Evolutionary conservation across 1,139 yeast genomes (phyloP), one percentile per base, ranked within the genome.

Genomic region (Yamadazyma spencermartinsiae): DNA sequence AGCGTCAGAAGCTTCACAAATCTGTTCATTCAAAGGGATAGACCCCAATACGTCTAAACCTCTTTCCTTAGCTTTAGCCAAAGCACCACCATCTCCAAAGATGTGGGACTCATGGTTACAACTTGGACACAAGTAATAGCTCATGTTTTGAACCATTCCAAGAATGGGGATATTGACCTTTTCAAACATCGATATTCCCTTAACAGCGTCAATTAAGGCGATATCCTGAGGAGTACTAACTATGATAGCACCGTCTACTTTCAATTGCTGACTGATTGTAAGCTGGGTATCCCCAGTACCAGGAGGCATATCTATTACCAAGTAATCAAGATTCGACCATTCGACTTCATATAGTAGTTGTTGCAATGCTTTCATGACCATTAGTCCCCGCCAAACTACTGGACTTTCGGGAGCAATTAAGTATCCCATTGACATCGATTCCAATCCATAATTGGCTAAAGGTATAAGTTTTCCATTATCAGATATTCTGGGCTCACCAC

Each of bases 271-370:
- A 21, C 90, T 82, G 19, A 88, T 72, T 0, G 95, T 85, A 40
- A 87, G 67, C 52, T 87, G 96, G 1, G 88, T 85, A 54, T 87
- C 96, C 10, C 96, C 96, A 0, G 96, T 87, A 3, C 96, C 96
- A 0, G 96, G 96, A 1, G 96, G 96, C 86, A 87, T 78, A 51
- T 87, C 96, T 13, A 87, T 67, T 1, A 87, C 82, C 38, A 87
- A 65, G 20, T 80, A 73, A 56, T 87, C 96, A 36, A 86, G 59
- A n/a, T 65, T 58, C 7, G 78, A 73, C 96, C 96, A 87, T 38
- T 80, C 75, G 1, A 87, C 95, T 40, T 87, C 95, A 50, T 84
- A 86, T 15, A 87, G 58, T 14, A 87, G 68, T 54, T 87, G 96
- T 49, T 87, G 89, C 20, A 87, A 60, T 0, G 95, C 96, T 56